Percentiles rank a stretch among this genome's conserved stretches.
These are phyloP conservation scores for Wickerhamomyces strasburgensis DNA, from an alignment of 805 yeast genomes.

Conservation along the genomic window DNA sequence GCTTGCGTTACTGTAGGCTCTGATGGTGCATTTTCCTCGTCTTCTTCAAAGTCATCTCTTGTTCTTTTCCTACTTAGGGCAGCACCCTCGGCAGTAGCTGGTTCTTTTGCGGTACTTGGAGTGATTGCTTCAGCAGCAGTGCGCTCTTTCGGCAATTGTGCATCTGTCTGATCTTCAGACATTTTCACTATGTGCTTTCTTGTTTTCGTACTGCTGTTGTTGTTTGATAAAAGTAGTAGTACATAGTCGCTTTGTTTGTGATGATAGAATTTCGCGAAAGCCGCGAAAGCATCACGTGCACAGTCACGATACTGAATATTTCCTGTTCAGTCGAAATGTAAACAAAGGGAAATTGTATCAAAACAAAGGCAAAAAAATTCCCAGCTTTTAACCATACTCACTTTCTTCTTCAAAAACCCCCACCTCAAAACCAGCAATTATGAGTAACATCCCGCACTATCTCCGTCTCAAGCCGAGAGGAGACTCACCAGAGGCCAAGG, in stretches of 20 bases:
- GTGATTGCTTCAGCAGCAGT: background rate
- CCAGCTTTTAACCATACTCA: too few relatives aligned
- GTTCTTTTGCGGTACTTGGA: background rate
- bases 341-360: conserved; percentile 6
- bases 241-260: too few relatives aligned
- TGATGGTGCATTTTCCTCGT: conserved; percentile 7
- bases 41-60: conserved; percentile 24
- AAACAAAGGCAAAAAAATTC: conserved; percentile 1
- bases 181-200: too few relatives aligned
- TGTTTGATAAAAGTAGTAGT: too few relatives aligned
- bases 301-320: conserved; percentile 3
- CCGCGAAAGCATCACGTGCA: background rate
- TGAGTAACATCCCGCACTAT: conserved; percentile 30
- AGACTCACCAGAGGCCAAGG: conserved; percentile 11
- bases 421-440: too few relatives aligned
- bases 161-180: background rate
- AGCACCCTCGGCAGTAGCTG: background rate
- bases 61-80: conserved; percentile 24
- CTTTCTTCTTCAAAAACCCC: too few relatives aligned
- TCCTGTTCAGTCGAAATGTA: conserved; percentile 10
- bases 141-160: background rate
- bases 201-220: too few relatives aligned
- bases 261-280: conserved; percentile 3
- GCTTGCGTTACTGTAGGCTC: conserved; percentile 17
- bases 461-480: conserved; percentile 34